Base-by-base conservation (phyloP, 345 rosid genomes). In the Excoecaria cochinchinensis region DNA sequence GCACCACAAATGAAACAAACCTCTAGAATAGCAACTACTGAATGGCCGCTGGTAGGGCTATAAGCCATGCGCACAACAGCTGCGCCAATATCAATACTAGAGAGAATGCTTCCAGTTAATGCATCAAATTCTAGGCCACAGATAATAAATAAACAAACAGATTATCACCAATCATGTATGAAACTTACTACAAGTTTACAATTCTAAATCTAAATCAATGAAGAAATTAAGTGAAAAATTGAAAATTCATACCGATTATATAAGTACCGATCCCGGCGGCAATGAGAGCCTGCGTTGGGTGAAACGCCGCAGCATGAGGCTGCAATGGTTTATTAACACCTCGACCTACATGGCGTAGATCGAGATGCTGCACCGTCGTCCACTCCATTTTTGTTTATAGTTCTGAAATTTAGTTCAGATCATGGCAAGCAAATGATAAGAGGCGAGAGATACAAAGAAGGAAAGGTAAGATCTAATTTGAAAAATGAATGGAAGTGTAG, bases 281-380 rank as follows among this genome's bases (percentile, higher is more conserved):
- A 47, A 95, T 82, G 47, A 95, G 86, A 17, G 93, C 93, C 83
- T 91, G 98, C 17, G 86, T 81, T 1, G 89, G 94, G 69, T 95
- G 99, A 84, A 95, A 95, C 21, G 96, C 87, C 5, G 95, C 92
- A 22, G 92, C 91, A 66, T 95, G 98, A 67, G 99, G 99, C 72
- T 95, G 98, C 77, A 93, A 78, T 14, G 91, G 92, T 67, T 84
- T 89, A 81, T 79, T 78, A 39, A 86, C 84, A 67, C 91, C 94
- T 50, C 96, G 91, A 57, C 90, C 91, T 6, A 93, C 87, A 67
- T 95, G 95, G 19, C 90, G 88, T 44, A 95, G 90, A 87, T 95
- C 98, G 85, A 93, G 94, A 79, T 95, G 99, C 86, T 95, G 99
- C 80, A 95, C 88, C 76, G 98, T 90, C 9, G 92, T 75, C 99